phyloP scores from a whole-genome alignment of 768 basidiomycete genomes.

The Lactarius deliciosus region DNA sequence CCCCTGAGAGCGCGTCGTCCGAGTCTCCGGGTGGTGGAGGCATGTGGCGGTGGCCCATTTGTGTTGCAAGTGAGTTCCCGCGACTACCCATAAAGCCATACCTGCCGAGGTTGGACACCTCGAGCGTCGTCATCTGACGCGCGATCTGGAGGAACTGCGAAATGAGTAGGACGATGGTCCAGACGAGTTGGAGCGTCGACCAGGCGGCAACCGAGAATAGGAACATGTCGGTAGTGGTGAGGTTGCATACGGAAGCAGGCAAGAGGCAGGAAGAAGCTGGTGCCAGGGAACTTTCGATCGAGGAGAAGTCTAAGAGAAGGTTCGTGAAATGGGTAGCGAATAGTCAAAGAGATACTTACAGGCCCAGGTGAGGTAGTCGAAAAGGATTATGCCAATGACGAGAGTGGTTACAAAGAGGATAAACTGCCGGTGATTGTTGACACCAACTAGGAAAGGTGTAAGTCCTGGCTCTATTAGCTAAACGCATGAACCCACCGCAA shows the following conservation, averaged over 20 bases:
- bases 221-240: constrained; percentile 77
- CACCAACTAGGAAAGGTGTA: constrained; percentile 59
- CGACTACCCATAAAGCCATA: constrained; percentile 98
- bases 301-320: constrained; percentile 52
- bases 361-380: constrained; percentile 80
- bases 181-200: constrained; percentile 92
- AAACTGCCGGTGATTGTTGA: constrained; percentile 95
- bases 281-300: constrained; percentile 40
- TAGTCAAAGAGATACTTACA: constrained; percentile 54
- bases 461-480: neutral
- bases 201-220: constrained; percentile 78
- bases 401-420: constrained; percentile 87
- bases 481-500: constrained; percentile 60
- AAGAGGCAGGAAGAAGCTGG: constrained; percentile 65
- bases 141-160: constrained; percentile 91
- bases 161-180: constrained; percentile 86
- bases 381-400: constrained; percentile 74
- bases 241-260: constrained; percentile 64
- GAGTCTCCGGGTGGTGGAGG: constrained; percentile 37
- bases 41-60: constrained; percentile 77
- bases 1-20: constrained; percentile 50
- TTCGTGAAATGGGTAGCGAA: constrained; percentile 13
- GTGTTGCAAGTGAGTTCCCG: constrained; percentile 63
- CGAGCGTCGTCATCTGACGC: constrained; percentile 93
- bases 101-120: constrained; percentile 92